phyloP scores from a whole-genome alignment of 2,329 filamentous ascomycete genomes.

The Torrubiellomyces zombiae region DNA sequence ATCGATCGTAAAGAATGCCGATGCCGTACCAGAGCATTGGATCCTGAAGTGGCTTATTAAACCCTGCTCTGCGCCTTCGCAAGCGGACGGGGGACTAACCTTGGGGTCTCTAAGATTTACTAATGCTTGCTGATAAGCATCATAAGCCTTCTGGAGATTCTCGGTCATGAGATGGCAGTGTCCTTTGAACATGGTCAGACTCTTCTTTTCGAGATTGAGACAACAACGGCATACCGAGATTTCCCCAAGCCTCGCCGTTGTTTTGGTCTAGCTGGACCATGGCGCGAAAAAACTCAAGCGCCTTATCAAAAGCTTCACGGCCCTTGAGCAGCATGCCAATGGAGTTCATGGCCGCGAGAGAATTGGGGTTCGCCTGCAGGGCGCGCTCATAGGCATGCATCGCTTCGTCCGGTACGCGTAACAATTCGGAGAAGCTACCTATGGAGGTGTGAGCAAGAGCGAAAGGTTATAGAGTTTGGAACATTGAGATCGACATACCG shows the following conservation, averaged over 20 bases:
- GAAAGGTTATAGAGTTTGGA: not conserved
- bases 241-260: constrained; percentile 95
- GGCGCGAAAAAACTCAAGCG: constrained; percentile 79
- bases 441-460: constrained; percentile 1
- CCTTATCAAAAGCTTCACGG: constrained; percentile 84
- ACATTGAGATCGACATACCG: constrained; percentile 44
- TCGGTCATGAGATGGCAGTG: constrained; percentile 99
- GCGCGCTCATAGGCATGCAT: constrained; percentile 84
- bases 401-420: constrained; percentile 78
- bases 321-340: constrained; percentile 84
- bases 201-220: constrained; percentile 9
- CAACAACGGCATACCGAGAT: constrained; percentile 49
- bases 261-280: constrained; percentile 78
- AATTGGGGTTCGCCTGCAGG: constrained; percentile 72
- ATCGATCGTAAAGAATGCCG: constrained; percentile 90
- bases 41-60: too few species aligned
- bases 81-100: constrained; percentile 32
- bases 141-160: constrained; percentile 89
- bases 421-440: constrained; percentile 76
- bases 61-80: too few species aligned
- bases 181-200: constrained; percentile 33
- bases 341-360: constrained; percentile 80
- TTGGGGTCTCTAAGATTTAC: constrained; percentile 89
- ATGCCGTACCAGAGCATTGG: constrained; percentile 98
- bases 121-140: constrained; percentile 86